Evolutionary conservation across 257 asterid genomes (phyloP).

Genomic region (Salvia miltiorrhiza): DNA sequence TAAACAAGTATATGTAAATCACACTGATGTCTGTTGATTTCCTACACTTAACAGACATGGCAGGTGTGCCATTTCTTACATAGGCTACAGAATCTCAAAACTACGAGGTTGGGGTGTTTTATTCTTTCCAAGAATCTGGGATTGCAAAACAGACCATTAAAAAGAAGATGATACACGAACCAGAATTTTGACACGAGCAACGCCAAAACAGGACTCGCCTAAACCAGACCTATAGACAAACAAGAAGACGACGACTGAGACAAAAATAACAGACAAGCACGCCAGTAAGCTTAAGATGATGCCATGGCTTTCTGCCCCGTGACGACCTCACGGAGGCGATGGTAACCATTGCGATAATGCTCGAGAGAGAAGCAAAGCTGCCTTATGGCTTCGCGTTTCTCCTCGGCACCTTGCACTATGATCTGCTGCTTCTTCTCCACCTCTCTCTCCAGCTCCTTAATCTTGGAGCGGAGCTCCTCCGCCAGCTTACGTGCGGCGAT

Average conservation of each 20-base stretch:
- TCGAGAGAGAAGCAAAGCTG: slow-evolving; percentile 86
- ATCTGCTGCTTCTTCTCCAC: slow-evolving; percentile 50
- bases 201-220: slow-evolving; percentile 6
- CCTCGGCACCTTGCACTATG: slow-evolving; percentile 67
- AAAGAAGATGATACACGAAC: background rate
- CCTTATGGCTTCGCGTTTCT: slow-evolving; percentile 84
- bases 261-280: background rate
- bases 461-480: slow-evolving; percentile 44
- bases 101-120: background rate
- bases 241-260: background rate
- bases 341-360: slow-evolving; percentile 71
- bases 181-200: background rate
- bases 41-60: background rate
- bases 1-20: background rate
- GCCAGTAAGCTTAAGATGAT: slow-evolving; percentile 37
- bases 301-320: slow-evolving; percentile 38
- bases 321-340: slow-evolving; percentile 58
- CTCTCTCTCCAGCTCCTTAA: slow-evolving; percentile 53
- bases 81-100: background rate
- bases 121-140: slow-evolving; percentile 2
- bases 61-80: background rate
- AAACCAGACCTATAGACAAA: background rate
- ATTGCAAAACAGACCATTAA: background rate
- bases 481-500: slow-evolving; percentile 33
- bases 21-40: background rate